These are phyloP conservation scores for Xylaria sp. DNA, from an alignment of 2,329 filamentous ascomycete genomes.

Conservation along the genomic window DNA sequence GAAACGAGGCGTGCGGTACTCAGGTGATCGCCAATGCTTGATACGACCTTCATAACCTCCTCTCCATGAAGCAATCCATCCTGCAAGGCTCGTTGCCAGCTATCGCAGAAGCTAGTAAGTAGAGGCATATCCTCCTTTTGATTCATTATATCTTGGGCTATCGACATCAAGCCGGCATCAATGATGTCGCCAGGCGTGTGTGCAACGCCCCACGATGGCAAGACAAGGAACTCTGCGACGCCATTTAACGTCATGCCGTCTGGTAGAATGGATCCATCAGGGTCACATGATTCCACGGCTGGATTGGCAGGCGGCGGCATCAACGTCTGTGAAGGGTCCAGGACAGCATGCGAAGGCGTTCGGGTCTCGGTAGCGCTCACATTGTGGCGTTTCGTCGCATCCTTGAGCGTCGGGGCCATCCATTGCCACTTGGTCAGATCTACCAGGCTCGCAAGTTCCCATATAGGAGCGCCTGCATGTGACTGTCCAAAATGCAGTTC, in stretches of 20 bases:
- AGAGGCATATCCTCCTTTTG: neutral
- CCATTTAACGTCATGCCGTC: slow-evolving; percentile 7
- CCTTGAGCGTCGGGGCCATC: slow-evolving; percentile 41
- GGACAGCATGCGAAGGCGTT: neutral
- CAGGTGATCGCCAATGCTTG: slow-evolving; percentile 19
- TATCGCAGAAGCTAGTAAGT: slow-evolving; percentile 24
- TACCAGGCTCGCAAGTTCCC: slow-evolving; percentile 42
- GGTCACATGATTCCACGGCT: neutral
- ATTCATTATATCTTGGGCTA: slow-evolving; percentile 17
- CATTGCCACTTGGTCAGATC: slow-evolving; percentile 48
- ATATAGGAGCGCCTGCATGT: slow-evolving; percentile 33
- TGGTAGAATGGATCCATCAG: slow-evolving; percentile 1
- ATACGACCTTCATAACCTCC: slow-evolving; percentile 16
- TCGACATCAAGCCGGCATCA: slow-evolving; percentile 10
- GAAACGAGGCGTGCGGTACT: neutral
- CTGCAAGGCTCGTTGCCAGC: slow-evolving; percentile 20
- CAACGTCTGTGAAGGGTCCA: neutral
- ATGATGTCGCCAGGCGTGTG: slow-evolving; percentile 16
- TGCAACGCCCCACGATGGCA: slow-evolving; percentile 10
- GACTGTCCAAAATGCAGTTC: slow-evolving; percentile 41
- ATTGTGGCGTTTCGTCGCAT: slow-evolving; percentile 20
- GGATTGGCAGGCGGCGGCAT: neutral
- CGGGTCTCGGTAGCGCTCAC: neutral
- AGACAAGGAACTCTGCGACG: slow-evolving; percentile 8
- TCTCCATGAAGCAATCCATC: slow-evolving; percentile 16